Percentiles rank a stretch among this genome's conserved stretches.
Conservation (phyloP, 495 filamentous ascomycete genomes). For the Penicillium desertorum region DNA sequence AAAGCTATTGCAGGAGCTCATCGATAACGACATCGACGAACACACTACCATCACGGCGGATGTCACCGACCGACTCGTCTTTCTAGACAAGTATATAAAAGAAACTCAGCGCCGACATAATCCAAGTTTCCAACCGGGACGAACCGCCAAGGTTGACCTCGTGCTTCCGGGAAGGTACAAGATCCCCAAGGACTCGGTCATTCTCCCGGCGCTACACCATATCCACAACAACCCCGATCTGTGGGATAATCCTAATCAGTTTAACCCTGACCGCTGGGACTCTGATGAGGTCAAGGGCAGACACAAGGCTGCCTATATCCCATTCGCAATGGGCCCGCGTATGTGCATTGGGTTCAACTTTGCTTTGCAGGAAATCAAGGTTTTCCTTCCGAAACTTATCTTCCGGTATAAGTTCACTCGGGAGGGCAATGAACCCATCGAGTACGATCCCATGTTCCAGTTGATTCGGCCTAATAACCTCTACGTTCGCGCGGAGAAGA, state of each 20-base stretch:
- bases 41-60: slow-evolving; percentile 33
- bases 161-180: slow-evolving; percentile 55
- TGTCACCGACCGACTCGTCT: slow-evolving; percentile 33
- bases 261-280: slow-evolving; percentile 57
- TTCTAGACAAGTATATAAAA: slow-evolving; percentile 55
- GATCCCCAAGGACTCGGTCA: slow-evolving; percentile 41
- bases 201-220: slow-evolving; percentile 49
- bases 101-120: slow-evolving; percentile 57
- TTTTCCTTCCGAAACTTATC: slow-evolving; percentile 49
- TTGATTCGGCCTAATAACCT: slow-evolving; percentile 53
- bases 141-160: slow-evolving; percentile 49
- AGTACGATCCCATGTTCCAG: slow-evolving; percentile 57
- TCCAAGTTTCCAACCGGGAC: slow-evolving; percentile 53
- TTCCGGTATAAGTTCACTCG: slow-evolving; percentile 51
- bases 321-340: slow-evolving; percentile 50
- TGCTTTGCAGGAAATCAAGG: slow-evolving; percentile 53
- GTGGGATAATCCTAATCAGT: slow-evolving; percentile 51
- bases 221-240: slow-evolving; percentile 51
- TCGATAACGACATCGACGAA: slow-evolving; percentile 45
- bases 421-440: slow-evolving; percentile 39
- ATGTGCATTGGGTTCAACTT: slow-evolving; percentile 60
- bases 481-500: slow-evolving; percentile 44
- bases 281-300: slow-evolving; percentile 46
- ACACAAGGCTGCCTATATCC: slow-evolving; percentile 47
- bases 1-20: slow-evolving; percentile 51